These are phyloP conservation scores for Fomes fomentarius DNA, from an alignment of 1,284 basidiomycete genomes.

Conservation along the genomic window DNA sequence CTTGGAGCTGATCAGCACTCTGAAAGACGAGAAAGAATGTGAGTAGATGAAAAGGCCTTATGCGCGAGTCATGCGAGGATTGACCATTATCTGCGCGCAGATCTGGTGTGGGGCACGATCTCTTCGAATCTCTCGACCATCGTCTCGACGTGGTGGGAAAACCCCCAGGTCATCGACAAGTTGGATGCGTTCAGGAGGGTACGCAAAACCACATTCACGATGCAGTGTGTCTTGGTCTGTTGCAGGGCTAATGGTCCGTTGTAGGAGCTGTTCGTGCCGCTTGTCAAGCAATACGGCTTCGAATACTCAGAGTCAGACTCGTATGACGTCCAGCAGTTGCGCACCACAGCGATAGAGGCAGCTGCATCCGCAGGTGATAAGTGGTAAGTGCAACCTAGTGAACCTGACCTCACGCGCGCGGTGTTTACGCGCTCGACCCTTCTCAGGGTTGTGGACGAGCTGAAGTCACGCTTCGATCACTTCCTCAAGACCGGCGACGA, in stretches of 20 bases:
- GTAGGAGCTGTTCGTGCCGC: conserved; percentile 76
- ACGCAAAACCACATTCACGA: neutral
- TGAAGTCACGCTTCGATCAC: conserved; percentile 74
- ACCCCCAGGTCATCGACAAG: conserved; percentile 60
- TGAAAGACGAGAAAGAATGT: conserved; percentile 80
- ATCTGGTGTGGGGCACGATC: conserved; percentile 78
- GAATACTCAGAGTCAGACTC: conserved; percentile 74
- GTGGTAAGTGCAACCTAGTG: conserved; percentile 40
- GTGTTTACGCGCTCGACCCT: too few species aligned
- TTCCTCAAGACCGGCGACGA: conserved; percentile 79
- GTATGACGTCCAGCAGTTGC: conserved; percentile 74
- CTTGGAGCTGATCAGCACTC: conserved; percentile 70
- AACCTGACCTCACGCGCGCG: neutral
- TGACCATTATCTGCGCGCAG: conserved; percentile 37
- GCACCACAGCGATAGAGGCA: conserved; percentile 76
- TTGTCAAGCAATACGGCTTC: conserved; percentile 83
- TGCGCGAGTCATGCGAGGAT: neutral
- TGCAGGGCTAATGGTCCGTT: conserved; percentile 5
- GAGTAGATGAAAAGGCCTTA: conserved; percentile 31
- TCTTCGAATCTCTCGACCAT: conserved; percentile 58
- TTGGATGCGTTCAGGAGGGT: conserved; percentile 71
- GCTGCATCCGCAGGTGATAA: conserved; percentile 69
- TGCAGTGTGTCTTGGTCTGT: too few species aligned
- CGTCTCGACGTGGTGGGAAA: conserved; percentile 86
- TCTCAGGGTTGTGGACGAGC: conserved; percentile 73